These are phyloP conservation scores for Apiospora sp. DNA, from an alignment of 2,329 filamentous ascomycete species.

Conservation along the genomic window DNA sequence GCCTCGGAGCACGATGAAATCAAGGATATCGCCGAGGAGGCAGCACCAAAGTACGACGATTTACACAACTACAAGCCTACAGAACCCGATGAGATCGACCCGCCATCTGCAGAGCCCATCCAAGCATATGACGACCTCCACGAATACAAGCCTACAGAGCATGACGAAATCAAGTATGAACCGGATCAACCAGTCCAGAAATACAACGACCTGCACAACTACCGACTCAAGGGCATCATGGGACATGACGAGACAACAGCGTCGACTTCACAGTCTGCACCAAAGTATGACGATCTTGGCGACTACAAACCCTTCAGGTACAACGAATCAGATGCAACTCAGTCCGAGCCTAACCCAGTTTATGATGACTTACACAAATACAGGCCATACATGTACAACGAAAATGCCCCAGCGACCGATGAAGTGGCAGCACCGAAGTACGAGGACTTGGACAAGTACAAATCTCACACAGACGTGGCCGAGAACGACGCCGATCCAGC, in stretches of 20 bases:
- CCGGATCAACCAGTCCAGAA: constrained; percentile 34
- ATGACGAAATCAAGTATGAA: constrained; percentile 24
- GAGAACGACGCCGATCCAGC: constrained; percentile 35
- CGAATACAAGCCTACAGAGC: constrained; percentile 26
- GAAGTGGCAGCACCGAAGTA: constrained; percentile 43
- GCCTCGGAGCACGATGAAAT: constrained; percentile 36
- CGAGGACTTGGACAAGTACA: constrained; percentile 49
- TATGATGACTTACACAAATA: constrained; percentile 49
- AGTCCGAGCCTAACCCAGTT: constrained; percentile 32
- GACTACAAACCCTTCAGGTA: constrained; percentile 43
- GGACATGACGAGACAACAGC: constrained; percentile 16
- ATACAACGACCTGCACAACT: constrained; percentile 21
- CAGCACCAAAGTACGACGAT: constrained; percentile 31
- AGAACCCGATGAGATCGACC: constrained; percentile 19
- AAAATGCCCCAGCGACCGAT: constrained; percentile 36
- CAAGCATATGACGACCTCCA: constrained; percentile 23
- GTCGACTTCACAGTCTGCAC: background rate
- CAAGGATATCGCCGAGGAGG: constrained; percentile 32
- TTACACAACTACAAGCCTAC: constrained; percentile 23
- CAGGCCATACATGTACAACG: constrained; percentile 46
- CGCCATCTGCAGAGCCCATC: background rate
- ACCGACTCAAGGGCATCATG: background rate
- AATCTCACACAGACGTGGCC: constrained; percentile 41
- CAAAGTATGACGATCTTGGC: constrained; percentile 48
- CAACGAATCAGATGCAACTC: constrained; percentile 35